Conservation (phyloP, 129 eudicot species). For the Sambucus nigra region DNA sequence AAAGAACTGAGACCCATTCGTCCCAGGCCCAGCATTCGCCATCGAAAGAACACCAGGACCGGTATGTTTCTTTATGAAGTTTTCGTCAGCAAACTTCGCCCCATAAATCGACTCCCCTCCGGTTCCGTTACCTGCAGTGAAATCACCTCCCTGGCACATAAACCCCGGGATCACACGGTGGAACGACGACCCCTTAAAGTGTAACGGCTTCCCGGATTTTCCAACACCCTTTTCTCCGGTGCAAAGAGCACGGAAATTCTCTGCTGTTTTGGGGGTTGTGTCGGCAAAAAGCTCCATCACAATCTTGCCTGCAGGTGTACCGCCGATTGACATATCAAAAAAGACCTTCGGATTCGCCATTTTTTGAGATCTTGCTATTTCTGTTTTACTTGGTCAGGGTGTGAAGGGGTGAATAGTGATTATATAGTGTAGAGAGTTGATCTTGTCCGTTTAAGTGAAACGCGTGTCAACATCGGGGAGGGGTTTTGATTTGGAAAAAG, state of each 20-base stretch:
- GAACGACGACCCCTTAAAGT: conserved; percentile 51
- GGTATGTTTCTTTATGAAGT: conserved; percentile 55
- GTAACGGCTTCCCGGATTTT: conserved; percentile 43
- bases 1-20: conserved; percentile 68
- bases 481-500: not conserved
- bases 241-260: conserved; percentile 67
- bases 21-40: conserved; percentile 61
- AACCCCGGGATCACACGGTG: conserved; percentile 61
- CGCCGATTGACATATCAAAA: conserved; percentile 58
- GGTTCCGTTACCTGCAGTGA: conserved; percentile 60
- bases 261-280: conserved; percentile 42
- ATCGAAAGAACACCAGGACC: conserved; percentile 55
- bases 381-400: not conserved
- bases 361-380: not conserved
- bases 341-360: conserved; percentile 58
- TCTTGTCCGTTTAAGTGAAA: conserved; percentile 11
- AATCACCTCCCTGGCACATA: conserved; percentile 69
- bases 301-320: conserved; percentile 39
- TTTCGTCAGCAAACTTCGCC: conserved; percentile 47
- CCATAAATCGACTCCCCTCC: conserved; percentile 79
- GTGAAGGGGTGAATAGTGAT: conserved; percentile 17
- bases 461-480: conserved; percentile 23
- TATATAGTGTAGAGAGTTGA: conserved; percentile 17
- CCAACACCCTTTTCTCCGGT: conserved; percentile 65
- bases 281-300: conserved; percentile 63